A percentile compares a stretch with the other conserved stretches of the same genome.
phyloP scores from a whole-genome alignment of 495 filamentous ascomycete species.

The Pyronema omphalodes region DNA sequence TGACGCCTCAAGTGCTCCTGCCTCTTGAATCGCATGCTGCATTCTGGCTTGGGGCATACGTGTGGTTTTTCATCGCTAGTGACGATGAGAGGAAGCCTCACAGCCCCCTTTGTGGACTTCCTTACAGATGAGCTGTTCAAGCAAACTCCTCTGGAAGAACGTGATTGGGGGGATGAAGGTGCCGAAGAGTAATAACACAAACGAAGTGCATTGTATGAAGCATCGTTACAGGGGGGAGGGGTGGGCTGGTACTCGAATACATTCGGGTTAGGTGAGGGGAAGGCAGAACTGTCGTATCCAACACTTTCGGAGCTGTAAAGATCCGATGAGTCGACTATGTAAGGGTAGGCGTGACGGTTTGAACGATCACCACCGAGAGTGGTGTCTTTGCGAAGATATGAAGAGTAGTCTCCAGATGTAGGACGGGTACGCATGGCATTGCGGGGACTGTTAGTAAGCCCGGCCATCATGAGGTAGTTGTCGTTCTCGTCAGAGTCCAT shows the following conservation, averaged over 20 bases:
- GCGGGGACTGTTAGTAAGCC: background rate
- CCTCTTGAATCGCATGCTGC: slow-evolving; percentile 34
- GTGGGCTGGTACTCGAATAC: background rate
- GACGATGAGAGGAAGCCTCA: slow-evolving; percentile 10
- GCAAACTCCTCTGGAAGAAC: background rate
- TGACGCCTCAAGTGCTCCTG: slow-evolving; percentile 39
- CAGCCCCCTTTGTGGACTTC: background rate
- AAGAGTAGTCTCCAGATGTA: background rate
- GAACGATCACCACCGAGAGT: background rate
- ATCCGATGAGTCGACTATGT: background rate
- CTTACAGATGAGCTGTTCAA: background rate
- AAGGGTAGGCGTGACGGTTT: background rate
- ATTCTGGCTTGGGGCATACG: slow-evolving; percentile 27
- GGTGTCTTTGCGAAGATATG: background rate
- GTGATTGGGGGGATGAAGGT: background rate
- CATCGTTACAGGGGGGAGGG: background rate
- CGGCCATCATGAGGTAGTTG: background rate
- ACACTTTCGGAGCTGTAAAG: background rate
- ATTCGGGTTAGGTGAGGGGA: background rate
- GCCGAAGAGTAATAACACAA: background rate
- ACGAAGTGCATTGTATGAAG: background rate
- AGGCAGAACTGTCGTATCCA: background rate
- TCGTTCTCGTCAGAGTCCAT: background rate
- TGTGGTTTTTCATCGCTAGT: slow-evolving; percentile 13
- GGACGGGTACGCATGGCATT: background rate